phyloP scores from a whole-genome alignment of 2,329 filamentous ascomycete genomes.

The Colletotrichum endophyticum region DNA sequence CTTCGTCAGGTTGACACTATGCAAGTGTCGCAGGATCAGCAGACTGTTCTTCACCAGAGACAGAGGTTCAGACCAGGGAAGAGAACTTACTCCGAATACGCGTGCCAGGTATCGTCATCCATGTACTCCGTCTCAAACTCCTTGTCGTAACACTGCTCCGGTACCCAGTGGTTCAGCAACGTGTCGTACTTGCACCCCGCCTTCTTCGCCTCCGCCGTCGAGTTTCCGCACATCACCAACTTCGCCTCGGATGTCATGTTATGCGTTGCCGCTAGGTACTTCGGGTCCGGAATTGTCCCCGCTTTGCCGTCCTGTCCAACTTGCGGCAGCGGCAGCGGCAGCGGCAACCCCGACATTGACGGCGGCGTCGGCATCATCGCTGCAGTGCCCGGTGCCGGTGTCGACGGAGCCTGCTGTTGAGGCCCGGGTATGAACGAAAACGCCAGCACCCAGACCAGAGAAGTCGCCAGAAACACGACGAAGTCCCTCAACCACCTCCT shows the following conservation, averaged over 20 bases:
- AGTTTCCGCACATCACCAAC: conserved; percentile 24
- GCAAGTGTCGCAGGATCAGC: background rate
- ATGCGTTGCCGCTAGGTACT: background rate
- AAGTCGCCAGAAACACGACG: conserved; percentile 15
- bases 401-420: background rate
- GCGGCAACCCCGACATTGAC: background rate
- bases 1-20: conserved; percentile 24
- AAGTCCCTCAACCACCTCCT: background rate
- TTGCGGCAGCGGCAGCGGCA: background rate
- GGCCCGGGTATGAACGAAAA: conserved; percentile 7
- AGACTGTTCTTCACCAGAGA: background rate
- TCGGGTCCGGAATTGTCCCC: background rate
- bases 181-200: conserved; percentile 27
- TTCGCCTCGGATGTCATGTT: conserved; percentile 24
- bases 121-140: conserved; percentile 29
- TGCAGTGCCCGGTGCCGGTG: background rate
- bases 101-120: conserved; percentile 28
- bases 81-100: conserved; percentile 2
- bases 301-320: background rate
- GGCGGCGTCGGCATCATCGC: background rate
- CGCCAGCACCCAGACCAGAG: conserved; percentile 23
- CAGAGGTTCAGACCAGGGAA: accelerated
- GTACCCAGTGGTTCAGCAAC: conserved; percentile 29
- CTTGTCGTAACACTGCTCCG: conserved; percentile 23
- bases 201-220: conserved; percentile 19